Percentiles rank a stretch among this genome's conserved stretches.
Conservation (phyloP, 768 basidiomycete species). For the Erythrobasidium yunnanense region DNA sequence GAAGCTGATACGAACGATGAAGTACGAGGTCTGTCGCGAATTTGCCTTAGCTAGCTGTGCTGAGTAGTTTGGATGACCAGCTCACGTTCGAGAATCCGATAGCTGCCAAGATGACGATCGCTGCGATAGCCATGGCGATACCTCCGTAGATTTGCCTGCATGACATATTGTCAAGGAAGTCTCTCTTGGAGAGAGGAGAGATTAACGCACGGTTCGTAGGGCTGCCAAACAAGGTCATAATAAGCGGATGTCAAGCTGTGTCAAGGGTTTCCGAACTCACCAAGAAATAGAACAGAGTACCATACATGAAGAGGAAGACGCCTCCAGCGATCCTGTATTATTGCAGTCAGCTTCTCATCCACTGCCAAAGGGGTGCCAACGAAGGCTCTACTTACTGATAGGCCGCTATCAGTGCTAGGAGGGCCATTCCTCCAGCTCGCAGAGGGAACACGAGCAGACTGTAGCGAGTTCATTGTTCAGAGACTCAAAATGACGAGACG, state of each 20-base stretch:
- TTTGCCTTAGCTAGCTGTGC: background rate
- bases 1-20: background rate
- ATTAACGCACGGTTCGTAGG: constrained; percentile 4
- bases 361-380: background rate
- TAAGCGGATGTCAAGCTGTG: no score
- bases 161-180: background rate
- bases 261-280: constrained; percentile 4
- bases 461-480: no score
- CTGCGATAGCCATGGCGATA: constrained; percentile 17
- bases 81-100: constrained; percentile 22
- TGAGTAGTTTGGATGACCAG: background rate
- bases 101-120: background rate
- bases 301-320: constrained; percentile 20
- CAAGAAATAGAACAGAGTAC: constrained; percentile 8
- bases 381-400: constrained; percentile 1
- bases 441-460: constrained; percentile 12
- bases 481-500: no score
- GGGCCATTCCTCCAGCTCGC: background rate
- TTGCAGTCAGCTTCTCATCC: background rate
- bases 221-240: background rate
- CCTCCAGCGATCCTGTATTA: background rate
- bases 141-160: constrained; percentile 13
- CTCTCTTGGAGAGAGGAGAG: background rate
- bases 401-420: constrained; percentile 1
- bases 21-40: background rate